Conservation (phyloP, 345 rosid genomes). For the Eucalyptus caleyi region DNA sequence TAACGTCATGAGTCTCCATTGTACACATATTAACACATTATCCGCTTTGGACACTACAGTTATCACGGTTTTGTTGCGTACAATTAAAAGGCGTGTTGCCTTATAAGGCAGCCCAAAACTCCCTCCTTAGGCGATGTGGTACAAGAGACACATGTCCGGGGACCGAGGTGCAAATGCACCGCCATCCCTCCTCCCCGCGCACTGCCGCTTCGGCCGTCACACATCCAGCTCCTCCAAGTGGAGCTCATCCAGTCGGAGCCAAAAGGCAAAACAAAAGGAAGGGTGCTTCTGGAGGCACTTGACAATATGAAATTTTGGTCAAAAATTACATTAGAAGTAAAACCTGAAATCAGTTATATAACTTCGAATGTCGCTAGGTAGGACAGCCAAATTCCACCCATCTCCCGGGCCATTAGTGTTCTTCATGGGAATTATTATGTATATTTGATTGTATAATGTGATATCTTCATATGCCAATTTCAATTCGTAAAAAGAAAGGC, state of each 20-base stretch:
- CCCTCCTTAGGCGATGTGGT: rapidly evolving
- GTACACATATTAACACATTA: too few species aligned
- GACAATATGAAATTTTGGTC: neutral
- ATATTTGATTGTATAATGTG: too few species aligned
- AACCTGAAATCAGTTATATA: too few species aligned
- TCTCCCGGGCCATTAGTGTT: neutral
- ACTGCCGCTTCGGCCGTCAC: rapidly evolving
- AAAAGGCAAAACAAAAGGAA: too few species aligned
- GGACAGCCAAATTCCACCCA: neutral
- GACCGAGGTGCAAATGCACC: rapidly evolving
- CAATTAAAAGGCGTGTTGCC: too few species aligned
- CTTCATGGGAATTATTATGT: neutral
- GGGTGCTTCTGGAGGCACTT: neutral
- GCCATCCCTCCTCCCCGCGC: rapidly evolving
- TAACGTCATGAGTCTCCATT: too few species aligned
- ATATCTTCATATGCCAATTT: too few species aligned
- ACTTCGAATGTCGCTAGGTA: neutral
- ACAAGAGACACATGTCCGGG: too few species aligned
- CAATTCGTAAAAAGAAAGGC: neutral
- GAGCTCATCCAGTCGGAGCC: rapidly evolving
- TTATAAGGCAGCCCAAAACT: too few species aligned
- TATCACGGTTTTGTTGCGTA: too few species aligned
- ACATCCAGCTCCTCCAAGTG: too few species aligned
- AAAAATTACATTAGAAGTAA: neutral
- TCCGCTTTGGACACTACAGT: too few species aligned